Percentiles rank a stretch among this genome's conserved stretches.
Conservation (phyloP, 208 protist species). For the Vickermania ingenoplastis region DNA sequence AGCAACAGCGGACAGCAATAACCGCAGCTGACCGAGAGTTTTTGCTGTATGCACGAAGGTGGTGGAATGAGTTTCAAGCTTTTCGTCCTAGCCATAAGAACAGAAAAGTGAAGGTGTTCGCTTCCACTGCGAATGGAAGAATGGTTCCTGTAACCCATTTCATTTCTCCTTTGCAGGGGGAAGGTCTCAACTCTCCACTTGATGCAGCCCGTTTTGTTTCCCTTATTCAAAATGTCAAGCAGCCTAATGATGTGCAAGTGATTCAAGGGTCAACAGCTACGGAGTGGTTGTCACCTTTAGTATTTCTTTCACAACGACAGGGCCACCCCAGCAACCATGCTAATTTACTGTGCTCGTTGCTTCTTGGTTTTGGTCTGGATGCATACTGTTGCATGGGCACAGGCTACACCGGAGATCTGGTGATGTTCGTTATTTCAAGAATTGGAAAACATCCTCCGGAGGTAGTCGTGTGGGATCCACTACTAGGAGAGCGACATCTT, state of each 20-base stretch:
- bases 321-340: constrained; percentile 82
- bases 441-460: constrained; percentile 19
- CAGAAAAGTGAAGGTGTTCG: constrained; percentile 84
- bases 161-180: constrained; percentile 63
- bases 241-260: constrained; percentile 20
- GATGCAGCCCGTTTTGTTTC: constrained; percentile 87
- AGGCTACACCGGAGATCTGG: constrained; percentile 26
- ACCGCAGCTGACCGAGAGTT: constrained; percentile 90
- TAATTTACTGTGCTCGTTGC: constrained; percentile 78
- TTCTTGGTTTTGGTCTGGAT: constrained; percentile 88
- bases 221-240: constrained; percentile 43
- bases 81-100: constrained; percentile 51
- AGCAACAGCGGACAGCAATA: constrained; percentile 68
- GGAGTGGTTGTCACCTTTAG: constrained; percentile 66
- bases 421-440: constrained; percentile 70
- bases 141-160: constrained; percentile 87
- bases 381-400: constrained; percentile 76
- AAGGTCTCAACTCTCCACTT: constrained; percentile 69
- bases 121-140: constrained; percentile 53
- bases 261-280: constrained; percentile 9
- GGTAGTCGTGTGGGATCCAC: constrained; percentile 76
- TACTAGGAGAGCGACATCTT: constrained; percentile 41
- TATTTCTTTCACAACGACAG: constrained; percentile 81
- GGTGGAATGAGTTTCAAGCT: constrained; percentile 83
- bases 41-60: constrained; percentile 84